Conservation (phyloP, 2,329 filamentous ascomycete genomes). For the Alternaria arborescens region DNA sequence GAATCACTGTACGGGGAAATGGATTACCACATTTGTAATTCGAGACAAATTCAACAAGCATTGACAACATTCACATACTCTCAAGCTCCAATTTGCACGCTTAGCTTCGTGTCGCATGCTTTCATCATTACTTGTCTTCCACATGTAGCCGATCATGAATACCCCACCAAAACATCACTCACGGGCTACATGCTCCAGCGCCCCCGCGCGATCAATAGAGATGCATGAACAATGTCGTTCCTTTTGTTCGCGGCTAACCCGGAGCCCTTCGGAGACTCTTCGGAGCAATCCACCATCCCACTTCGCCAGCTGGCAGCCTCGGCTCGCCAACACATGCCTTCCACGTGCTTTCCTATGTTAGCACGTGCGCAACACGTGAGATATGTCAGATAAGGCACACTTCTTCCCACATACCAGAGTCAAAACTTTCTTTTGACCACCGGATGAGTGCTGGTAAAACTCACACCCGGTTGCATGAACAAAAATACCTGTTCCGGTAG, state of each 20-base stretch:
- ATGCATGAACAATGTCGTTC: not conserved
- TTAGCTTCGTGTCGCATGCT: not conserved
- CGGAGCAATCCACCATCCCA: not conserved
- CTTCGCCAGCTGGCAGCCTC: not conserved
- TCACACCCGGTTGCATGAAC: conserved; percentile 1
- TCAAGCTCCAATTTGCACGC: not conserved
- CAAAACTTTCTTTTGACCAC: not conserved
- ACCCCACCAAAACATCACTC: not conserved
- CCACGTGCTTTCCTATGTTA: not conserved
- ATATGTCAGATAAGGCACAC: not conserved
- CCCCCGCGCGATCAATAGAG: not conserved
- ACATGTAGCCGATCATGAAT: not conserved
- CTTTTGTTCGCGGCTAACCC: not conserved
- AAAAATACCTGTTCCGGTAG: conserved; percentile 13
- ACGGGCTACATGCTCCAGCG: not conserved
- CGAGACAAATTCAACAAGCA: conserved; percentile 10
- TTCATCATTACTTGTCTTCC: not conserved
- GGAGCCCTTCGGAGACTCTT: not conserved
- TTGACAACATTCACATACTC: not conserved
- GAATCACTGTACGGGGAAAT: conserved; percentile 18
- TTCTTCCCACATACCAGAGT: not conserved
- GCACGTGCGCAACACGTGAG: not conserved
- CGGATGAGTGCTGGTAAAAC: conserved; percentile 13
- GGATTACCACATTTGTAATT: conserved; percentile 20
- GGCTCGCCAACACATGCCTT: not conserved